Evolutionary conservation across 352 stramenopile genomes (phyloP).

Genomic region (Phytophthora meadii): DNA sequence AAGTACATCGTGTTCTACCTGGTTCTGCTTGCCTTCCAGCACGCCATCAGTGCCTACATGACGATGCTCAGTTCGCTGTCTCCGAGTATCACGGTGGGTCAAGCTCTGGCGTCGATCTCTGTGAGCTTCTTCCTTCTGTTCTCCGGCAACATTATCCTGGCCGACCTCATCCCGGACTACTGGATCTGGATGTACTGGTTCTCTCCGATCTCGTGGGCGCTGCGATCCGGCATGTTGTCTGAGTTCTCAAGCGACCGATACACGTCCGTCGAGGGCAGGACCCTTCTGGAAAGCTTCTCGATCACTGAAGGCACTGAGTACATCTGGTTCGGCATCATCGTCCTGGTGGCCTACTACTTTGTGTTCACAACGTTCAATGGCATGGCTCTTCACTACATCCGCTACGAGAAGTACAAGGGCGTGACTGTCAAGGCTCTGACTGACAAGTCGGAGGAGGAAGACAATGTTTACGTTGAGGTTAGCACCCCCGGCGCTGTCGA

Average conservation of each 20-base stretch:
- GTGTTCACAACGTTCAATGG: slow-evolving; percentile 59
- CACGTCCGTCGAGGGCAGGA: slow-evolving; percentile 11
- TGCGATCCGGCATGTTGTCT: slow-evolving; percentile 63
- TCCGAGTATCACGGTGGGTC: slow-evolving; percentile 61
- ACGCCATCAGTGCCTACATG: slow-evolving; percentile 73
- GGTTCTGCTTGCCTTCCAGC: slow-evolving; percentile 81
- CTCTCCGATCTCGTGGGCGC: slow-evolving; percentile 64
- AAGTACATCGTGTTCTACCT: slow-evolving; percentile 84
- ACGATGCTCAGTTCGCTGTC: slow-evolving; percentile 62
- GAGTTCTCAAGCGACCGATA: slow-evolving; percentile 56
- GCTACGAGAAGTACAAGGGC: slow-evolving; percentile 54
- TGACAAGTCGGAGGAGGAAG: slow-evolving; percentile 26
- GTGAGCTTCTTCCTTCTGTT: slow-evolving; percentile 76
- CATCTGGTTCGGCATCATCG: slow-evolving; percentile 55
- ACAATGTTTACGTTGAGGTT: slow-evolving; percentile 51
- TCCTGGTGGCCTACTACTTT: slow-evolving; percentile 63
- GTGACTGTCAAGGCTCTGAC: slow-evolving; percentile 44
- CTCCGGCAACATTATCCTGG: slow-evolving; percentile 77
- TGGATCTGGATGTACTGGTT: slow-evolving; percentile 87
- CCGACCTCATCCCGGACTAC: slow-evolving; percentile 69
- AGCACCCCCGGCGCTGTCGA: slow-evolving; percentile 17
- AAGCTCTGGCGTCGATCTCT: slow-evolving; percentile 53
- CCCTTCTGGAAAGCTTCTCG: slow-evolving; percentile 42
- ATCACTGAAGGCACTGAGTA: slow-evolving; percentile 49
- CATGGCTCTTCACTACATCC: slow-evolving; percentile 56